Evolutionary conservation across 2,329 filamentous ascomycete species (phyloP), one percentile per base, ranked within the genome.

Genomic region (Alternaria tenuissima): DNA sequence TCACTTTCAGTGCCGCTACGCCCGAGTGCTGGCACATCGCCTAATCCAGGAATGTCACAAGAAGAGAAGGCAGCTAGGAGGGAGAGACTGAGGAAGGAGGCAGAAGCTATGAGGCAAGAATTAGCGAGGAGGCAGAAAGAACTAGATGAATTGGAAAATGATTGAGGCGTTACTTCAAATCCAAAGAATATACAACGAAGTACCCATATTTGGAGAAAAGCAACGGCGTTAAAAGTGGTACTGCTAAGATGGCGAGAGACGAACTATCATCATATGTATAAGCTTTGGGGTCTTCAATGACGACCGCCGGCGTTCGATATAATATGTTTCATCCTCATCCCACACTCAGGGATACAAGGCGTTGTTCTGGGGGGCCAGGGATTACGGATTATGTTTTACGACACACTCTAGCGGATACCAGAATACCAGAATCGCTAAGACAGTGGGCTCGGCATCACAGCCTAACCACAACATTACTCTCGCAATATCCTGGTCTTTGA

Each of bases 81-180:
- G 52, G 76, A 77, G 36, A 69, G 72, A 46, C 44, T 77, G 41
- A 70, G 59, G 34, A 65, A 69, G 24, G 75, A 78, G 59, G 71
- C 72, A 22, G 72, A 75, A 38, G 68, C 64, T 3, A 76, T 77
- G 70, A 68, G 70, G 28, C 67, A 72, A 49, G 73, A 76, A 46
- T 34, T 75, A 34, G 70, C 68, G 16, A 61, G 69, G 49, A 69
- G 66, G 51, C 70, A 76, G 48, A 71, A 68, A 41, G 74, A 78
- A 57, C 48, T 78, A 52, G 69, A 70, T 28, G 74, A 73, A 38
- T 30, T 78, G 52, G 76, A 74, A 34, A 71, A 74, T 9, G 72
- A 72, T 30, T 71, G 60, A 71, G 41, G 26, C 20, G 20, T 42
- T 28, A 42, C 16, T 7, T 1, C 7, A 56, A 51, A 20, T 20